Conservation (phyloP, 495 filamentous ascomycete species). For the Physcia stellaris region DNA sequence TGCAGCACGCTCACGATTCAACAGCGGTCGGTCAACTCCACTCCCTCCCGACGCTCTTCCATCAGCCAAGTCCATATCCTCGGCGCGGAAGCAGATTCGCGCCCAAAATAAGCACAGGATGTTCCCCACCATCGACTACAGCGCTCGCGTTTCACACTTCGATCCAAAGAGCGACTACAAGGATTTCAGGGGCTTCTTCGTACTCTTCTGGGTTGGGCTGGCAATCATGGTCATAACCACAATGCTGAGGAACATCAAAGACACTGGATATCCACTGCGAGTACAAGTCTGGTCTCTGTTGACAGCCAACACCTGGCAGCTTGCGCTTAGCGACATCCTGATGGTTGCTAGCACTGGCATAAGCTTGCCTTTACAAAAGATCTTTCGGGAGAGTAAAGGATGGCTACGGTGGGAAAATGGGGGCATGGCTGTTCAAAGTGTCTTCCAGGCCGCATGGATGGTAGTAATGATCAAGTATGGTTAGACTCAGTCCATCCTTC, state of each 20-base stretch:
- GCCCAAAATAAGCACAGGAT: constrained; percentile 69
- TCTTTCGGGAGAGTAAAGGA: constrained; percentile 42
- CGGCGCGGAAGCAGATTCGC: constrained; percentile 70
- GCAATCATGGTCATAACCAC: constrained; percentile 95
- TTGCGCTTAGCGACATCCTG: constrained; percentile 65
- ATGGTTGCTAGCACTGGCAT: constrained; percentile 71
- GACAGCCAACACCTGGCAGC: constrained; percentile 72
- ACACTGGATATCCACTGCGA: constrained; percentile 74
- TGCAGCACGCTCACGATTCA: constrained; percentile 1
- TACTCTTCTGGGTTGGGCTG: constrained; percentile 91
- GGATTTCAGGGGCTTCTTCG: constrained; percentile 94
- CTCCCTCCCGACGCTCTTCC: constrained; percentile 83
- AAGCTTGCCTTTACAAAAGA: constrained; percentile 57
- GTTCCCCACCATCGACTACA: constrained; percentile 92
- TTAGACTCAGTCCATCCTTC: background rate
- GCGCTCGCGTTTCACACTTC: constrained; percentile 89
- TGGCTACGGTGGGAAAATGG: constrained; percentile 57
- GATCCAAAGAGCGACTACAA: constrained; percentile 83
- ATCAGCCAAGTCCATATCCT: constrained; percentile 71
- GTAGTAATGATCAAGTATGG: constrained; percentile 64
- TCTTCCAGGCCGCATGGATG: constrained; percentile 71
- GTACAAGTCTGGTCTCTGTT: constrained; percentile 79
- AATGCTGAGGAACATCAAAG: constrained; percentile 81
- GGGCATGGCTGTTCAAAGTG: constrained; percentile 69
- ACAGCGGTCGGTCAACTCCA: constrained; percentile 78